These are phyloP conservation scores for Phytophthora agathidicida DNA, from an alignment of 352 stramenopile species.

Conservation along the genomic window DNA sequence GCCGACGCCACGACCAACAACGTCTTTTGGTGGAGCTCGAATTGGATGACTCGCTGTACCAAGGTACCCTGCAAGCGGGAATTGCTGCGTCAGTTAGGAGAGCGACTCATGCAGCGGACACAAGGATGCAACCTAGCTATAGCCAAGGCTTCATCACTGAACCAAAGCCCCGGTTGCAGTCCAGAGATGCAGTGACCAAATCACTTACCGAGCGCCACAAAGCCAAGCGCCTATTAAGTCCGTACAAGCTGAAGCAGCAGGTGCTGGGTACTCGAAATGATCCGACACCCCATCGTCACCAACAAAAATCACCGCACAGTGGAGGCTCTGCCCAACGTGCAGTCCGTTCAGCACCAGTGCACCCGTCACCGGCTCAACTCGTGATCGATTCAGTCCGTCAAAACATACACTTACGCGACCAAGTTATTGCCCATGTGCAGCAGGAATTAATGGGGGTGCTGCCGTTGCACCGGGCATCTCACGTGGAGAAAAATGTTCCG, in stretches of 20 bases:
- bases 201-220: slow-evolving; percentile 15
- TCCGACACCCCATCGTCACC: slow-evolving; percentile 2
- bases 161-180: slow-evolving; percentile 7
- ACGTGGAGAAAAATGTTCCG: slow-evolving; percentile 33
- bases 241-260: slow-evolving; percentile 71
- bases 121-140: slow-evolving; percentile 11
- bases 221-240: slow-evolving; percentile 46
- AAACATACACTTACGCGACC: slow-evolving; percentile 52
- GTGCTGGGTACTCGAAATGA: slow-evolving; percentile 49
- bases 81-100: neutral
- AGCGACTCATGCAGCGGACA: neutral
- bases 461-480: slow-evolving; percentile 27
- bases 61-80: slow-evolving; percentile 11
- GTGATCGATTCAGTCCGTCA: slow-evolving; percentile 56
- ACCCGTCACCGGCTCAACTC: slow-evolving; percentile 32
- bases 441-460: slow-evolving; percentile 36
- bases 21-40: slow-evolving; percentile 72
- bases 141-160: slow-evolving; percentile 8
- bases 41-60: slow-evolving; percentile 55
- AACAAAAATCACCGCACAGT: neutral
- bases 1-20: slow-evolving; percentile 43
- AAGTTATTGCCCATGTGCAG: slow-evolving; percentile 50
- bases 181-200: slow-evolving; percentile 14
- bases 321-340: neutral
- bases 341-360: slow-evolving; percentile 1